Base-by-base conservation (phyloP, 2,329 filamentous ascomycete genomes). In the Emericellopsis atlantica region DNA sequence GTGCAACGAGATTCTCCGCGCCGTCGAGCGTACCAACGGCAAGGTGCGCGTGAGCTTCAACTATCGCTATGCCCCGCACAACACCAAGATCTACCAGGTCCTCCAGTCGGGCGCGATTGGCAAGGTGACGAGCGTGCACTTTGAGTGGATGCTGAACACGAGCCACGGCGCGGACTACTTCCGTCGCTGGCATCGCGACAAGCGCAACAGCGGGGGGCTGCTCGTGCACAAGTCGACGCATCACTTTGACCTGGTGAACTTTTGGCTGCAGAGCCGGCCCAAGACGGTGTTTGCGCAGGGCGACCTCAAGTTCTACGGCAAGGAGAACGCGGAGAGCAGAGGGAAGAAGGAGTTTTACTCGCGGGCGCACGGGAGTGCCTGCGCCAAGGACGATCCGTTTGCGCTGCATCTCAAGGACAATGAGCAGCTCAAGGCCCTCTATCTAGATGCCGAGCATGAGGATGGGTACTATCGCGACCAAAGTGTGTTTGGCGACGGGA, bases 21-120 rank as follows among this genome's bases (percentile, higher is more conserved):
- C 72, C 11, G 73, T 74, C 14, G 62, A 70, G 39, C 58, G 65
- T 15, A 74, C 70, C 0, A n/a, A 18, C 4, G 54, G 57, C 11
- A 62, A 65, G 32, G 64, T 79, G 4, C 65, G 75, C 14, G 74
- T 79, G 1, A 72, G 71, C 0, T 79, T 79, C 62, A 79, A 80
- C 57, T 79, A 79, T 56, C 69, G 75, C 18, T 79, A 79, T 49
- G 74, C 74, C 32, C 75, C 75, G n/a, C 76, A 79, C 56, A 76
- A 79, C 54, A 79, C 74, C 12, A 74, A 71, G 45, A 63, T 79
- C 2, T 69, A 65, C 44, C 67, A 76, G 51, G 47, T 79, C 1
- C 47, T 79, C 4, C 62, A 58, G 3, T 65, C 68, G 0, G 72
- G 72, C 0, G 70, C 68, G 1, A 76, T 80, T 43, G 75, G 76